These are phyloP conservation scores for Solanum chiquidenum DNA, from an alignment of 257 asterid genomes.

Conservation along the genomic window DNA sequence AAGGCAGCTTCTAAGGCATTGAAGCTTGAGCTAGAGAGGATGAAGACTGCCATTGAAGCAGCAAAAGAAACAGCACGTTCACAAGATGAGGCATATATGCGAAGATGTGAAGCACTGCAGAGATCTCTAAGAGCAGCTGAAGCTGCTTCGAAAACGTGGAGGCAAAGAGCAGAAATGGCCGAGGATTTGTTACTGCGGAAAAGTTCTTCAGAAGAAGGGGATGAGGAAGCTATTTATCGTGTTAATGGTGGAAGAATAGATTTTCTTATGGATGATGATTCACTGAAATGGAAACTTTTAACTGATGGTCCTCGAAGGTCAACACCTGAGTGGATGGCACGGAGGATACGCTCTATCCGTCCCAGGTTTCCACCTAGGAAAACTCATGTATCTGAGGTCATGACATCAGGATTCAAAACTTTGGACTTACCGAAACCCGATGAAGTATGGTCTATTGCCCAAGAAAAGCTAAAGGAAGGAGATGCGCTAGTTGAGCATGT, in stretches of 20 bases:
- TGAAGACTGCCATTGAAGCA: slow-evolving; percentile 27
- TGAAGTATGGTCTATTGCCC: slow-evolving; percentile 34
- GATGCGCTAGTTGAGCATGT: slow-evolving; percentile 31
- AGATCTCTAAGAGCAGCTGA: slow-evolving; percentile 31
- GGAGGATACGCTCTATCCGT: slow-evolving; percentile 18
- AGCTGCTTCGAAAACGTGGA: slow-evolving; percentile 26
- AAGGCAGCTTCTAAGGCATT: slow-evolving; percentile 29
- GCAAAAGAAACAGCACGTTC: slow-evolving; percentile 23
- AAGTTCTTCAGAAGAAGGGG: slow-evolving; percentile 2
- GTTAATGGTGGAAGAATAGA: slow-evolving; percentile 32
- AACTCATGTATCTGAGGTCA: slow-evolving; percentile 15
- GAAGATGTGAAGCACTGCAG: slow-evolving; percentile 30
- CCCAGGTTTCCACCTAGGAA: slow-evolving; percentile 38
- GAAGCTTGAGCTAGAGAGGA: slow-evolving; percentile 22
- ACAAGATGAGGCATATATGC: slow-evolving; percentile 19
- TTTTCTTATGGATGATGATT: slow-evolving; percentile 22
- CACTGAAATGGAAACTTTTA: slow-evolving; percentile 32
- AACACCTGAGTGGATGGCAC: slow-evolving; percentile 34
- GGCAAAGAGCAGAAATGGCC: slow-evolving; percentile 23
- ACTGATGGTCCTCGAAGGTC: slow-evolving; percentile 34
- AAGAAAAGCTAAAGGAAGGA: slow-evolving; percentile 26
- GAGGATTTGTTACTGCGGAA: slow-evolving; percentile 12
- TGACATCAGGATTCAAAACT: slow-evolving; percentile 14
- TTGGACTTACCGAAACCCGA: slow-evolving; percentile 28
- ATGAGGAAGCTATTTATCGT: slow-evolving; percentile 14